Evolutionary conservation across 805 yeast species (phyloP).

Genomic region (Nakazawaea anatomiae): DNA sequence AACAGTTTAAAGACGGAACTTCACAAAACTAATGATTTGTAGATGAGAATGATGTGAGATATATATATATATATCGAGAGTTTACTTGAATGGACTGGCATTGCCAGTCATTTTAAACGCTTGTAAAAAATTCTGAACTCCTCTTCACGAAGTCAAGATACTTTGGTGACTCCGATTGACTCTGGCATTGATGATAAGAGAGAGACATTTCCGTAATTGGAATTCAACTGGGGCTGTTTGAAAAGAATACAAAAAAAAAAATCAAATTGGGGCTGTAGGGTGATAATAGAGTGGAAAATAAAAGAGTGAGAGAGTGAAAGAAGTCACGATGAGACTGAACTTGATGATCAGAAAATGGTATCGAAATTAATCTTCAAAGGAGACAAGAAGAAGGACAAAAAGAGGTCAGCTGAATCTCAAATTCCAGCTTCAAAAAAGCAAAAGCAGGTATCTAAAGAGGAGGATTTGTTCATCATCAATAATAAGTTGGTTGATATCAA

Average conservation of each 20-base stretch:
- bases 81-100: background rate
- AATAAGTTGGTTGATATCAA: constrained; percentile 14
- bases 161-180: background rate
- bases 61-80: background rate
- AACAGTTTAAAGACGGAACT: background rate
- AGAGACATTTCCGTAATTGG: background rate
- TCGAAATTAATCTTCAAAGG: constrained; percentile 27
- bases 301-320: background rate
- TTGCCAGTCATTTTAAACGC: background rate
- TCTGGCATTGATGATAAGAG: background rate
- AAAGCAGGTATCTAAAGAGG: background rate
- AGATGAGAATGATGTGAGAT: background rate
- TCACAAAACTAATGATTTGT: no score
- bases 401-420: background rate
- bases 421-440: background rate
- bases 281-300: no score
- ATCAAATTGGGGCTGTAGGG: no score
- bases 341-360: constrained; percentile 19
- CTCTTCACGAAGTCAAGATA: background rate
- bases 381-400: constrained; percentile 17
- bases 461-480: constrained; percentile 18
- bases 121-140: background rate
- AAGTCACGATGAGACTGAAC: background rate
- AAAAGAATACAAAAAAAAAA: no score
- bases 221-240: background rate